Evolutionary conservation across 2,329 filamentous ascomycete genomes (phyloP), one percentile per base, ranked within the genome.

Genomic region (Ceratocystis harringtonii): DNA sequence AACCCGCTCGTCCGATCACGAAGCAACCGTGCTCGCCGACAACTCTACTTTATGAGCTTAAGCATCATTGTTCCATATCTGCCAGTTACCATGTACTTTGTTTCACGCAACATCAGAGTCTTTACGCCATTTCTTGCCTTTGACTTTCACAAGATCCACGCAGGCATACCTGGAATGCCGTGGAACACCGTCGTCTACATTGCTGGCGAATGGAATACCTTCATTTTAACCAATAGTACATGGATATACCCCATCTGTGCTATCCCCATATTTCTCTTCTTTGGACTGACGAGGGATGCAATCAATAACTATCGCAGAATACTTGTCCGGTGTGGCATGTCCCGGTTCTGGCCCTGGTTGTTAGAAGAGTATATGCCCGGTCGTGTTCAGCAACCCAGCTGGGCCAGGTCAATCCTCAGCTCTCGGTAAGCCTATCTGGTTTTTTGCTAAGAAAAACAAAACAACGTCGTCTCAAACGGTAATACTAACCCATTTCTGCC

Each of bases 21-120:
- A 17, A 63, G 77, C 50, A 76, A 78, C 57, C 77, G 80, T 1
- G 77, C 80, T 7, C 77, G 77, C 55, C 76, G 78, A 60, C 78
- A 81, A 52, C 77, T 85, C 55, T 84, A 83, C 72, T 74, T 80
- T 68, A 81, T 84, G 78, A 76, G 79, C 15, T 64, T 82, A 12
- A 76, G 76, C 52, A 80, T 84, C 68, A 71, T 84, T 0, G 69
- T 79, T 2, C 76, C 81, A 2, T 83, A 81, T 70, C 69, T 82
- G 0, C 81, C 81, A 0, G 69, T 84, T 4, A 72, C 76, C 68
- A 55, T 79, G 55, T 72, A 75, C 30, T 72, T 80, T 5, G 69
- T 77, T 2, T 72, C 73, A 43, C 52, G 72, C 66, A 81, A 81
- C 72, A 70, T 82, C 58, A 64, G 70, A 45, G 41, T 69, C 43